These are phyloP conservation scores for Rhynchospora tenuis DNA, from an alignment of 176 grass and related monocot genomes.

Conservation along the genomic window DNA sequence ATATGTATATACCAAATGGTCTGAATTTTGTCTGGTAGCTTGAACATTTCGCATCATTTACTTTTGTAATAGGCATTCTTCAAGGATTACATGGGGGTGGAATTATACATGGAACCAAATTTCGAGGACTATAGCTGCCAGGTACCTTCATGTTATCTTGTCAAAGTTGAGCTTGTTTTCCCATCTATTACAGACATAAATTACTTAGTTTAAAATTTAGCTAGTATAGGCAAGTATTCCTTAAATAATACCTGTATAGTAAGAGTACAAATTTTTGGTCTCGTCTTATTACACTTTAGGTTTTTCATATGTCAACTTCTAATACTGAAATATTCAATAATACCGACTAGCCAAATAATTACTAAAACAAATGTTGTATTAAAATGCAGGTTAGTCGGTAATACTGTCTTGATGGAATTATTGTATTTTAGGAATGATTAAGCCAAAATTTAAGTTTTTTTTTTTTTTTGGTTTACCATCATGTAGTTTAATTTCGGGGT, in stretches of 20 bases:
- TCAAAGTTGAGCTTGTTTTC: neutral
- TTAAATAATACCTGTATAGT: too few species aligned
- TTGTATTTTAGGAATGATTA: neutral
- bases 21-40: neutral
- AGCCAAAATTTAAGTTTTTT: constrained; percentile 8
- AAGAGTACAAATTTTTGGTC: too few species aligned
- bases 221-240: neutral
- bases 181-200: neutral
- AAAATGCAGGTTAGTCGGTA: too few species aligned
- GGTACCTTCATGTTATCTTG: constrained; percentile 31
- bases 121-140: constrained; percentile 85
- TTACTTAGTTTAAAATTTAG: neutral
- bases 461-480: neutral
- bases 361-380: too few species aligned
- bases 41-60: neutral
- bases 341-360: too few species aligned
- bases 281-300: too few species aligned
- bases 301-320: too few species aligned
- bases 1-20: constrained; percentile 10
- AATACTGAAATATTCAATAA: too few species aligned
- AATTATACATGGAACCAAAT: constrained; percentile 89
- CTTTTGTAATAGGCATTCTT: constrained; percentile 62
- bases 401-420: neutral
- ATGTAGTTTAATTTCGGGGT: constrained; percentile 82
- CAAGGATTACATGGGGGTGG: constrained; percentile 80